Evolutionary conservation across 805 yeast genomes (phyloP), one percentile per base, ranked within the genome.

Genomic region (Blastobotrys robertii): DNA sequence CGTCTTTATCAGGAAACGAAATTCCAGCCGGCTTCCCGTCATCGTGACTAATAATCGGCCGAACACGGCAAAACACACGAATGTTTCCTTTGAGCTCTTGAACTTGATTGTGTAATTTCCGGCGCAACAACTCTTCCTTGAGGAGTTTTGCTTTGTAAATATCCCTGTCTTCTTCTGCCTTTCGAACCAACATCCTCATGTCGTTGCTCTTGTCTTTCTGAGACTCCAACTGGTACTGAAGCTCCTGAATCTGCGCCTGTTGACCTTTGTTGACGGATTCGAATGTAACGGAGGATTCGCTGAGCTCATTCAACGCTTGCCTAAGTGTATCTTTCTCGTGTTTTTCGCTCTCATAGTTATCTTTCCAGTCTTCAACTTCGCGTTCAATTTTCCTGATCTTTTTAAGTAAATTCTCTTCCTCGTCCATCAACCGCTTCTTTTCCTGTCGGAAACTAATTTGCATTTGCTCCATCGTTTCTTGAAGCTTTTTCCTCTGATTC

Each of bases 51-150:
- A 35, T 14, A 9, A 60, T 47, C 0, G 96, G 96, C 43, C 94
- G 70, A 4, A 90, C 69, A 32, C 98, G 70, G 57, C 97, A 90
- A 53, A 81, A 85, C 0, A 90, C 97, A 38, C 97, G 65, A 30
- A 92, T 87, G 54, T 86, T 92, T 1, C 98, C 97, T 60, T 87
- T 84, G 32, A 90, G 60, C 46, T 85, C 95, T 59, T 87, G 96
- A 4, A 90, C 65, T 48, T 68, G 70, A 55, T 84, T 79, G 55
- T 86, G 96, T 1, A 84, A 58, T 10, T 63, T 54, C 8, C 95
- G 66, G 47, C 96, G 67, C 31, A 66, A 55, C 0, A 66, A 59
- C 51, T 83, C 90, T 46, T 74, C 77, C 14, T 60, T 58, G 0
- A 69, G 56, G 8, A 79, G 58, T 29, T 63, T 57, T 8, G 61